Percentiles rank a stretch among this genome's conserved stretches.
Evolutionary conservation across 2,329 filamentous ascomycete genomes (phyloP).

Genomic region (Hirsutella rhossiliensis): DNA sequence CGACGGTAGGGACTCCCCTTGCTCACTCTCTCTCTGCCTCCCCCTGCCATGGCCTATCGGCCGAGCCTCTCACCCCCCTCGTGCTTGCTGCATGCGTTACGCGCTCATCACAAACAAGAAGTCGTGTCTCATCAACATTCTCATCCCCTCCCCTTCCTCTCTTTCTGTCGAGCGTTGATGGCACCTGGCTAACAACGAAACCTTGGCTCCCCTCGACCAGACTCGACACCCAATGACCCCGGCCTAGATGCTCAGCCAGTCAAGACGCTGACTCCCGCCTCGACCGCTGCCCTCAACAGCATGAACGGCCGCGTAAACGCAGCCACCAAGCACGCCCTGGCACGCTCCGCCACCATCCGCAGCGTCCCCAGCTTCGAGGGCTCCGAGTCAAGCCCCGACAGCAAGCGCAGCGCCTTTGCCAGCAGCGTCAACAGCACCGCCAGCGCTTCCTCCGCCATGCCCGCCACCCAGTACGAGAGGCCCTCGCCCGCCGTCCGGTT

Average conservation of each 20-base stretch:
- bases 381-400: constrained; percentile 31
- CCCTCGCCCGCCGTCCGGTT: constrained; percentile 22
- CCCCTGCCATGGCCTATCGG: no score
- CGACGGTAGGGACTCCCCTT: background rate
- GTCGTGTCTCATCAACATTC: no score
- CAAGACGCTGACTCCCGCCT: constrained; percentile 24
- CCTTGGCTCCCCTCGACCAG: constrained; percentile 1
- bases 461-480: constrained; percentile 19
- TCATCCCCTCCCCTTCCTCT: no score
- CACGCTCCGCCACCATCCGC: constrained; percentile 37
- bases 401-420: constrained; percentile 39
- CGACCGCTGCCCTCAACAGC: constrained; percentile 26
- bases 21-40: background rate
- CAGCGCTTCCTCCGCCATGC: constrained; percentile 32
- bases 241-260: constrained; percentile 17
- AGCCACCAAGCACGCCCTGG: constrained; percentile 19
- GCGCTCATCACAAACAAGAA: no score
- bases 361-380: constrained; percentile 44
- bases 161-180: background rate
- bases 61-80: background rate
- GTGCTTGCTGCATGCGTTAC: background rate
- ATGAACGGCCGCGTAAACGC: constrained; percentile 21
- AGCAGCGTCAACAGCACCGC: constrained; percentile 43
- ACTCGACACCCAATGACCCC: constrained; percentile 8
- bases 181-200: background rate